Evolutionary conservation across 2,329 filamentous ascomycete genomes (phyloP), one percentile per base, ranked within the genome.

Genomic region (Diaporthe nobilis): DNA sequence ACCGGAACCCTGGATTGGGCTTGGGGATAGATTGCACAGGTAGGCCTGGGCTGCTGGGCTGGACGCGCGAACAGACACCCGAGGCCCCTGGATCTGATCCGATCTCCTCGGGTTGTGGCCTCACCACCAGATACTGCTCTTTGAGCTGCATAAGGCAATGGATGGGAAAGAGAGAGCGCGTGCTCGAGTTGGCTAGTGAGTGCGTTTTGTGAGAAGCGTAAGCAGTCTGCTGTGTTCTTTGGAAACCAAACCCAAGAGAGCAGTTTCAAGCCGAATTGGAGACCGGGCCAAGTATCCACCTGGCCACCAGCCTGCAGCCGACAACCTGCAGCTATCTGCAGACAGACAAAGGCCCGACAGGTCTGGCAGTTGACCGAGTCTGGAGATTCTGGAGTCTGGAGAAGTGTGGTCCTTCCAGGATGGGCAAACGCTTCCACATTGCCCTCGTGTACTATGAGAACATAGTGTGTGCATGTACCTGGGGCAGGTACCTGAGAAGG

Each of bases 51-150:
- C 65, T 53, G 22, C 34, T 25, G 34, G 47, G 47, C 65, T 68
- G 65, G 65, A 42, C 47, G 22, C 31, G 65, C 65, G 49, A 70
- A 55, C 49, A 55, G 65, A 55, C 47, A 55, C n/a, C 49, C 47
- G 47, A 49, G 44, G 31, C 44, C 9, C 5, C 47, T 20, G 6
- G 63, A 68, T 51, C 63, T 53, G 63, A 42, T 42, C 31, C 39
- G 44, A 37, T 68, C 44, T 39, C 17, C 17, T n/a, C 44, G 63
- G 61, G 3, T 67, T 53, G 63, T 39, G 47, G 47, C 47, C 51
- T 53, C 63, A 25, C 47, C 47, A 51, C 47, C 47, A 51, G 63
- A 22, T n/a, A 22, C 10, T 22, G 25, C 31, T 22, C 31, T 39
- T 53, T 17, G 22, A 25, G 28, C 3, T 25, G 25, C 31, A 25